These are phyloP conservation scores for Centrapalus pauciflorus DNA, from an alignment of 129 eudicot genomes.

Conservation along the genomic window DNA sequence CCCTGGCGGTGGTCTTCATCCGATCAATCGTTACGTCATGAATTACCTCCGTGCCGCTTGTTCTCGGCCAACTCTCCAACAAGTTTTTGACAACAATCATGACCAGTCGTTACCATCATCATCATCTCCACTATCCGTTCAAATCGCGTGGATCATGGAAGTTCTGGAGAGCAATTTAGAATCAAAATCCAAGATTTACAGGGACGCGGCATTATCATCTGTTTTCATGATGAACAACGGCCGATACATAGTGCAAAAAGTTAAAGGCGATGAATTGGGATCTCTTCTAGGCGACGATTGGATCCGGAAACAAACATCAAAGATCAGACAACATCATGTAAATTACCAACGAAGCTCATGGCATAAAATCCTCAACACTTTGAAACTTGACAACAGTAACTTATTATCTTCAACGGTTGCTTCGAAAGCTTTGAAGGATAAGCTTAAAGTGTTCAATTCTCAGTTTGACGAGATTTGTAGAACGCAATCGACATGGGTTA, in stretches of 20 bases:
- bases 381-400: conserved; percentile 61
- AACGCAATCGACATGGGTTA: conserved; percentile 73
- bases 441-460: conserved; percentile 64
- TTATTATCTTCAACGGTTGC: conserved; percentile 38
- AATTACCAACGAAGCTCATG: conserved; percentile 81
- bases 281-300: conserved; percentile 83
- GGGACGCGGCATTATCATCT: conserved; percentile 62
- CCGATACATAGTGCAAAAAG: conserved; percentile 80
- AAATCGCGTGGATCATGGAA: conserved; percentile 94
- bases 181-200: conserved; percentile 65
- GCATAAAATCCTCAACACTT: conserved; percentile 66
- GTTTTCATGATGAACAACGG: conserved; percentile 96
- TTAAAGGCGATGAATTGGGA: conserved; percentile 72
- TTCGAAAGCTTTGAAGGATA: conserved; percentile 58
- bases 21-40: conserved; percentile 95
- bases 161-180: conserved; percentile 82
- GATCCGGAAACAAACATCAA: conserved; percentile 74
- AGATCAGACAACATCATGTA: conserved; percentile 75
- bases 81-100: conserved; percentile 68
- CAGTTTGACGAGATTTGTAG: conserved; percentile 66
- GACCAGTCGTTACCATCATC: conserved; percentile 23
- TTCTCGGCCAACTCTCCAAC: conserved; percentile 56
- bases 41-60: conserved; percentile 91
- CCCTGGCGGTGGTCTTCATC: conserved; percentile 95
- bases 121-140: conserved; percentile 53